Percentiles rank a stretch among this genome's conserved stretches.
These are phyloP conservation scores for Mortierella claussenii DNA, from an alignment of 192 early-diverging fungal species.

Conservation along the genomic window DNA sequence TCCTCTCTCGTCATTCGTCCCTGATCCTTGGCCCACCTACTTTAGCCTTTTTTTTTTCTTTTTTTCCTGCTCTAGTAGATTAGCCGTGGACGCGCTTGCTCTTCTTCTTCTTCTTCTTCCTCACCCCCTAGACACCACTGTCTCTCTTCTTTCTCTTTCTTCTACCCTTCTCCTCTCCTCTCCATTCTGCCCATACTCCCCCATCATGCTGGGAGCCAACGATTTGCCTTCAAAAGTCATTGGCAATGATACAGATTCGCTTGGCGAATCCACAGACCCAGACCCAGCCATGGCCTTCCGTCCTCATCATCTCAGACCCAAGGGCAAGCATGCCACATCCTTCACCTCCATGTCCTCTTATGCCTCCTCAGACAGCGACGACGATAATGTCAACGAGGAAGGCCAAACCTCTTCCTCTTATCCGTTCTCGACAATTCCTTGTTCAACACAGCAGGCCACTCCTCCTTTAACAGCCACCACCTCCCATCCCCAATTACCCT, in stretches of 20 bases:
- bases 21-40: not conserved
- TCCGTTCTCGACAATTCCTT: not conserved
- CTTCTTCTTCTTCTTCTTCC: not conserved
- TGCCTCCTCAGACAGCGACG: conserved; percentile 27
- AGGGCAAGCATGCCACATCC: conserved; percentile 36
- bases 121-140: not conserved
- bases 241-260: not conserved
- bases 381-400: conserved; percentile 13
- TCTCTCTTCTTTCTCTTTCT: not conserved
- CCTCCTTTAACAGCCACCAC: not conserved
- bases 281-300: conserved; percentile 18
- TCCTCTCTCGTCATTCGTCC: not conserved
- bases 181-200: not conserved
- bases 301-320: conserved; percentile 41
- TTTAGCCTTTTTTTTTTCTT: not conserved
- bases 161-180: not conserved
- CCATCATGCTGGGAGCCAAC: conserved; percentile 1
- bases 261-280: not conserved
- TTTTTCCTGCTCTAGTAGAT: not conserved
- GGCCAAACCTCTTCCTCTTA: not conserved
- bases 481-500: not conserved
- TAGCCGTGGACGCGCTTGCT: too few relatives aligned
- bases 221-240: not conserved
- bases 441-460: not conserved
- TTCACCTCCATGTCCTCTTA: conserved; percentile 57